Conservation (phyloP, 2,329 filamentous ascomycete genomes). For the Davidsoniella virescens region DNA sequence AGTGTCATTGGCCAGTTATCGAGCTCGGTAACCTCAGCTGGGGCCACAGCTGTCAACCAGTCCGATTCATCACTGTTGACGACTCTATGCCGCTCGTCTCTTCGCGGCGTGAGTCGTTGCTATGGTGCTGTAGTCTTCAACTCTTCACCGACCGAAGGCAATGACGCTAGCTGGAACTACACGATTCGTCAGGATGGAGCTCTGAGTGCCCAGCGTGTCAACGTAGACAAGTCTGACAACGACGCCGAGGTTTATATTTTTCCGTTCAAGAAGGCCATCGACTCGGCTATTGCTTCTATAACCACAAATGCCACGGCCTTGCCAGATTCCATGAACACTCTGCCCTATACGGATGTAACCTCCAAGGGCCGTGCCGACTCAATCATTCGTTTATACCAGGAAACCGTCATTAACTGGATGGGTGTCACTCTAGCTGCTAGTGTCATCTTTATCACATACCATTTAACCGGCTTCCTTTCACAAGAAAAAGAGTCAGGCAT, state of each 20-base stretch:
- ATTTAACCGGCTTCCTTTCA: conserved; percentile 72
- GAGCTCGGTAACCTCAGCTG: conserved; percentile 36
- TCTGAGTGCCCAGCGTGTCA: conserved; percentile 42
- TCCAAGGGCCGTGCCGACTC: conserved; percentile 46
- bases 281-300: conserved; percentile 49
- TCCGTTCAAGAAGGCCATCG: conserved; percentile 65
- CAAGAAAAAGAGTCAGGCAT: conserved; percentile 76
- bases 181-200: conserved; percentile 62
- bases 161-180: conserved; percentile 63
- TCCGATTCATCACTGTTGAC: conserved; percentile 40
- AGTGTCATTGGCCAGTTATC: conserved; percentile 49
- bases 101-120: conserved; percentile 53
- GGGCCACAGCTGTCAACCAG: conserved; percentile 39
- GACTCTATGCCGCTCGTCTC: conserved; percentile 43
- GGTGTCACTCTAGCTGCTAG: conserved; percentile 65
- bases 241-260: conserved; percentile 63
- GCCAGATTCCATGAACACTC: conserved; percentile 41
- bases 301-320: conserved; percentile 23
- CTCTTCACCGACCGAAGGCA: conserved; percentile 57
- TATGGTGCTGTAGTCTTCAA: conserved; percentile 61
- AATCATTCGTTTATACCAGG: conserved; percentile 56
- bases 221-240: conserved; percentile 49
- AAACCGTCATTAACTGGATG: conserved; percentile 52
- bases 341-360: conserved; percentile 59
- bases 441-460: conserved; percentile 69